Conservation (phyloP, 169 alveolate genomes). For the Babesia sp. region DNA sequence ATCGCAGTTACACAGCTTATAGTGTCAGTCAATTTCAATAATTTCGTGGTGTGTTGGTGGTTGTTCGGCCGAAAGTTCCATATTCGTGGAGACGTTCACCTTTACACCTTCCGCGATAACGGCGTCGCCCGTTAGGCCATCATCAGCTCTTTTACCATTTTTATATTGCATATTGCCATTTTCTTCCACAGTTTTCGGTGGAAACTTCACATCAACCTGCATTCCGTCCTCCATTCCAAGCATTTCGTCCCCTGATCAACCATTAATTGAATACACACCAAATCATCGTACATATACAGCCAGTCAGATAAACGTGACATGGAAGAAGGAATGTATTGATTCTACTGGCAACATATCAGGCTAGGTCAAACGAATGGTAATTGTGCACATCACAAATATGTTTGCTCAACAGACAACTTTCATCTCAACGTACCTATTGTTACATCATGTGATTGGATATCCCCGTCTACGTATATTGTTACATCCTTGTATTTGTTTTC, state of each 20-base stretch:
- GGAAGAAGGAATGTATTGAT: constrained; percentile 3
- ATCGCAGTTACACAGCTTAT: neutral
- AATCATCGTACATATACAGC: too few species aligned
- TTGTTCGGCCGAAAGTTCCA: neutral
- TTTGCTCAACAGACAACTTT: too few species aligned
- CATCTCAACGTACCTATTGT: constrained; percentile 38
- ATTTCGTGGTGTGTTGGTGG: neutral
- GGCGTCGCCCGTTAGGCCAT: neutral
- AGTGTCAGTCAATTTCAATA: constrained; percentile 22
- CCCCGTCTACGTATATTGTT: constrained; percentile 56
- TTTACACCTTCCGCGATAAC: neutral
- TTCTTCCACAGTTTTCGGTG: constrained; percentile 1
- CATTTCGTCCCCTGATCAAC: constrained; percentile 11
- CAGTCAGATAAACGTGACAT: too few species aligned
- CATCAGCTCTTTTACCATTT: neutral
- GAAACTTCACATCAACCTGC: constrained; percentile 59
- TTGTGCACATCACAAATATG: too few species aligned
- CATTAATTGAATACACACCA: neutral
- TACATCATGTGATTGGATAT: constrained; percentile 34
- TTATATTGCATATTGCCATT: neutral
- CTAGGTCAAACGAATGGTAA: too few species aligned
- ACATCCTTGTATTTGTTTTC: constrained; percentile 24
- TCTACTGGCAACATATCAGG: too few species aligned
- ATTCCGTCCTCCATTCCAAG: constrained; percentile 52
- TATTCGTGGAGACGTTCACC: neutral